Base-by-base conservation (phyloP, 2,329 filamentous ascomycete genomes). In the Phyllosticta citriasiana region DNA sequence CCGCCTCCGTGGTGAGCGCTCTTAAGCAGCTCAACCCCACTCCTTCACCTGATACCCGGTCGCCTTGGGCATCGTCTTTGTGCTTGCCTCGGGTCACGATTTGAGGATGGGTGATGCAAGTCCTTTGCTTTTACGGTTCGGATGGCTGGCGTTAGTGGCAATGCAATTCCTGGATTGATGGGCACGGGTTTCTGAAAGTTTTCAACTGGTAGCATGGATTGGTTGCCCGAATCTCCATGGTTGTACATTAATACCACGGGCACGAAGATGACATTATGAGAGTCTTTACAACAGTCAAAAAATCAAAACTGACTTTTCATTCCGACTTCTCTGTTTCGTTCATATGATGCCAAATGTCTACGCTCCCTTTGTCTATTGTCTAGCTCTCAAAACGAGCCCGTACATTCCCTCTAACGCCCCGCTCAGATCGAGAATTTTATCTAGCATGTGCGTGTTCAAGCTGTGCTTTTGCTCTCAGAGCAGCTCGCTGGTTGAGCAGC, bases 401-500 rank as follows among this genome's bases (percentile, higher is more conserved):
- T 22, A 22, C 19, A 2, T 22, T 22, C 19, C 27, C 27, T 8
- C 6, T 4, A 30, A 30, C 27, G 27, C 27, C 27, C 9, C 5
- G 14, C 6, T 4, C 10, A 14, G 5, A 12, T 16, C 14, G 35
- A 40, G 12, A 47, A 4, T 1, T 16, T 16, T 47, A 47, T 1
- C 40, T 14, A 19, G 40, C n/a, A n/a, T 47, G 40, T 3, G 24
- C 30, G 14, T 30, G 4, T 27, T 57, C 60, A 33, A 68, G 67
- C 51, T 70, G 68, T 6, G 60, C 59, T 53, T 67, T 66, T 59
- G 84, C 81, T 66, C 80, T 77, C 56, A 78, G 77, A 72, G 91
- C 89, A 1, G 89, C 89, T 64, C 79, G 78, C 68, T 87, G 82
- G 68, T 96, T 96, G 69, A 96, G 74, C 73, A 85, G 88, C 66